Evolutionary conservation across 2,329 filamentous ascomycete species (phyloP).

Genomic region (Trichoderma atroviride): DNA sequence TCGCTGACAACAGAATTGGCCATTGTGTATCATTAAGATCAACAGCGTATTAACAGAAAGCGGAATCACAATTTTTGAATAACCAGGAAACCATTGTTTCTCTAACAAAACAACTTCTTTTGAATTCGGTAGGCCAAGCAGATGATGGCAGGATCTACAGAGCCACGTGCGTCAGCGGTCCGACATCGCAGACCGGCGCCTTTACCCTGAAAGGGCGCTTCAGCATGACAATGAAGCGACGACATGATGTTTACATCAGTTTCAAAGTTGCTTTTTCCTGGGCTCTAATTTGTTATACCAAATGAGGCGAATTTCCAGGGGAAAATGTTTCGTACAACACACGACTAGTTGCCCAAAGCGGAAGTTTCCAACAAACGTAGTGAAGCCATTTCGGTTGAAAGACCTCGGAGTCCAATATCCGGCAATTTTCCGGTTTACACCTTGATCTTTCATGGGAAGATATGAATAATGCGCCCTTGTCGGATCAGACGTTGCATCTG

Average conservation of each 20-base stretch:
- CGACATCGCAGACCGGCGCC: constrained; percentile 14
- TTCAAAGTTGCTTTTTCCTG: no score
- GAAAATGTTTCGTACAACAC: neutral
- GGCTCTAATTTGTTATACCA: neutral
- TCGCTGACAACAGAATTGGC: neutral
- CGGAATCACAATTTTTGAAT: neutral
- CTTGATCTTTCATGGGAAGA: neutral
- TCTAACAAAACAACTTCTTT: neutral
- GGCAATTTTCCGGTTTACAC: neutral
- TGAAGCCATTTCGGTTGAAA: neutral
- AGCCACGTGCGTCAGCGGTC: constrained; percentile 16
- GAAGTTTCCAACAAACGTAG: neutral
- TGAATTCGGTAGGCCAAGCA: neutral
- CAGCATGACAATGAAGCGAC: neutral
- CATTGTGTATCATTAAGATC: neutral
- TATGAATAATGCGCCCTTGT: neutral
- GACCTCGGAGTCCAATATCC: neutral
- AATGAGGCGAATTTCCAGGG: no score
- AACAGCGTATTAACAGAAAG: neutral
- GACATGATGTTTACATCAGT: neutral
- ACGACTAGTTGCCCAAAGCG: neutral
- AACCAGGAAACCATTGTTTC: neutral
- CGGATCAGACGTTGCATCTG: neutral
- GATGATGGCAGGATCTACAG: neutral
- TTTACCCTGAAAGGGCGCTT: neutral